Conservation (phyloP, 331 rosid genomes). For the Stylosanthes scabra region DNA sequence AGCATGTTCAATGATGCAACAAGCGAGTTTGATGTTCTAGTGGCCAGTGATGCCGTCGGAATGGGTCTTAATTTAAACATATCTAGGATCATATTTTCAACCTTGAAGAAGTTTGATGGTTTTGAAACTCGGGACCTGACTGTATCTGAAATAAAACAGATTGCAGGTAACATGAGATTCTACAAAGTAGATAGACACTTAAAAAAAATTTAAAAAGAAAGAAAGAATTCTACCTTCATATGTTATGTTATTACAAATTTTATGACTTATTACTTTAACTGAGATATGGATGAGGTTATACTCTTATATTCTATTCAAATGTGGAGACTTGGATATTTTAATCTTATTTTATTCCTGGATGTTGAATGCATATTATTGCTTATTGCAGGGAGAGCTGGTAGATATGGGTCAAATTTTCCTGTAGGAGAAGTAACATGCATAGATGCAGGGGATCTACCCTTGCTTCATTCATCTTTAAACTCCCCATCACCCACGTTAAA, state of each 20-base stretch:
- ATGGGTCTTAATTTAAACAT: constrained; percentile 99
- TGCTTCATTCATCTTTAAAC: constrained; percentile 81
- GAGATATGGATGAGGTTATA: neutral
- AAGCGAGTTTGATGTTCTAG: constrained; percentile 94
- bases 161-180: constrained; percentile 69
- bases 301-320: constrained; percentile 19
- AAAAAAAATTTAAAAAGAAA: too few species aligned
- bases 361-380: constrained; percentile 50
- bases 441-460: constrained; percentile 66
- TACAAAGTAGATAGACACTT: neutral
- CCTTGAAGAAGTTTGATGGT: constrained; percentile 88
- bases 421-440: constrained; percentile 90
- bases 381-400: constrained; percentile 92
- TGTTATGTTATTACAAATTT: constrained; percentile 13
- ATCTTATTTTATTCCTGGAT: constrained; percentile 27
- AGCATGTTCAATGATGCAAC: constrained; percentile 84
- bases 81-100: constrained; percentile 92
- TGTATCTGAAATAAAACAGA: constrained; percentile 89
- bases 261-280: neutral
- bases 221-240: constrained; percentile 11
- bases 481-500: constrained; percentile 79
- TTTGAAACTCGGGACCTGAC: constrained; percentile 71
- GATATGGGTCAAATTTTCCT: constrained; percentile 89
- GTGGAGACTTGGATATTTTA: constrained; percentile 33
- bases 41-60: constrained; percentile 97